phyloP scores from a whole-genome alignment of 1,139 yeast species.

The Arxiozyma slooffiae region DNA sequence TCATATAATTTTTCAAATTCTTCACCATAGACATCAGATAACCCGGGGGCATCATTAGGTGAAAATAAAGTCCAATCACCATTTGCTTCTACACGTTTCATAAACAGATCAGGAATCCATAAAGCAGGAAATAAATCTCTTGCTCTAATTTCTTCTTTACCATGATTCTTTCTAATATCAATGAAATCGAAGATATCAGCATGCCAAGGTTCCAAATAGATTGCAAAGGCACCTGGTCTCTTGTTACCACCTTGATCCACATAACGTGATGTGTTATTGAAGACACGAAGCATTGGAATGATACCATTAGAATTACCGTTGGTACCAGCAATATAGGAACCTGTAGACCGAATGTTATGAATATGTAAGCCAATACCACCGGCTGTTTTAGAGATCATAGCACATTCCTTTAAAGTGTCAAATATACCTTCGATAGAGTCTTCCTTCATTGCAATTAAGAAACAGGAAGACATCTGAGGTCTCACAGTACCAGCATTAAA shows the following conservation, averaged over 20 bases:
- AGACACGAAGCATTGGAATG: slow-evolving; percentile 83
- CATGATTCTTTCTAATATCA: slow-evolving; percentile 79
- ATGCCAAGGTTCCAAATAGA: slow-evolving; percentile 89
- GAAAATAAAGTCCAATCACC: slow-evolving; percentile 78
- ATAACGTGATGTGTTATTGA: slow-evolving; percentile 81
- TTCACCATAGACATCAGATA: slow-evolving; percentile 69
- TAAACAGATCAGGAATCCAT: slow-evolving; percentile 84
- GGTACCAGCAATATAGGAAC: slow-evolving; percentile 79
- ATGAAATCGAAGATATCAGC: slow-evolving; percentile 73
- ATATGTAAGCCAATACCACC: slow-evolving; percentile 86
- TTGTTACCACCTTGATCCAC: slow-evolving; percentile 93
- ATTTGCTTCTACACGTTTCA: slow-evolving; percentile 74
- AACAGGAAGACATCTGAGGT: slow-evolving; percentile 82
- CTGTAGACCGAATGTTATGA: slow-evolving; percentile 73
- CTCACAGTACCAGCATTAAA: slow-evolving; percentile 83
- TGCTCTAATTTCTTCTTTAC: slow-evolving; percentile 82
- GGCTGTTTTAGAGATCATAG: slow-evolving; percentile 77
- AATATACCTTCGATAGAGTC: slow-evolving; percentile 88
- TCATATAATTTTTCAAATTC: slow-evolving; percentile 64
- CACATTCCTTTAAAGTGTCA: slow-evolving; percentile 75
- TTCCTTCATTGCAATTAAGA: slow-evolving; percentile 75
- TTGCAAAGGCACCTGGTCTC: slow-evolving; percentile 87
- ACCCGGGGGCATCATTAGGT: slow-evolving; percentile 80
- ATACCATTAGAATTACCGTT: slow-evolving; percentile 88
- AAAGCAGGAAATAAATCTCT: slow-evolving; percentile 80